Base-by-base conservation (phyloP, 2,329 filamentous ascomycete species). In the Escovopsis sp. region DNA sequence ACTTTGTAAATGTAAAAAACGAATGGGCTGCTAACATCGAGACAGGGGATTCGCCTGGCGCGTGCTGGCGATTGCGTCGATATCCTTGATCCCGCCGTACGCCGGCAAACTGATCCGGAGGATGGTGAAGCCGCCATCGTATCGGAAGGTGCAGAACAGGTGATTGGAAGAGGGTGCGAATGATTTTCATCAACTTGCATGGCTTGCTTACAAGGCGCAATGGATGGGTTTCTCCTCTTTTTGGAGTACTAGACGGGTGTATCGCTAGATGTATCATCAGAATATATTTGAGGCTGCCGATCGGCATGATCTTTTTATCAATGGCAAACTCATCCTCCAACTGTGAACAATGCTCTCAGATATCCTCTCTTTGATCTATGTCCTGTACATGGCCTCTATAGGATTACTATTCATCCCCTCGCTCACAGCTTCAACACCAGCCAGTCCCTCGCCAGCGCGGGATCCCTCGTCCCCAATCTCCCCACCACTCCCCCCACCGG, bases 71-170 rank as follows among this genome's bases (percentile, higher is more conserved):
- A 87, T 96, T 42, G 74, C 73, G 35, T 80, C 83, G 7, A 78
- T 94, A 37, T 85, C 84, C 36, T 63, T 96, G 44, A 73, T 94
- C 39, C 91, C 91, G 15, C 85, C 89, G 2, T 95, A 89, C 65
- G 81, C 77, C 41, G 86, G 75, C 18, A 96, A 96, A 67, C 61
- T 93, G 47, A 82, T 95, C 50, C 73, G 83, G 54, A 73, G 86
- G 56, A 86, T 79, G 47, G 80, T 94, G 70, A 88, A 83, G 64
- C 91, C 91, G 48, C 88, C 88, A 18, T 94, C 84, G 56, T 96
- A 95, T 66, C 74, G 91, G 55, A 98, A 98, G 68, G 88, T 98
- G 39, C 81, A 82, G 62, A 80, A 73, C 37, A 74, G 78, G 46
- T 82, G 38, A 44, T 43, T 32, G 26, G 12, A 8, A 39, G n/a